Evolutionary conservation across 805 yeast species (phyloP).

Genomic region (Candida golubevii): DNA sequence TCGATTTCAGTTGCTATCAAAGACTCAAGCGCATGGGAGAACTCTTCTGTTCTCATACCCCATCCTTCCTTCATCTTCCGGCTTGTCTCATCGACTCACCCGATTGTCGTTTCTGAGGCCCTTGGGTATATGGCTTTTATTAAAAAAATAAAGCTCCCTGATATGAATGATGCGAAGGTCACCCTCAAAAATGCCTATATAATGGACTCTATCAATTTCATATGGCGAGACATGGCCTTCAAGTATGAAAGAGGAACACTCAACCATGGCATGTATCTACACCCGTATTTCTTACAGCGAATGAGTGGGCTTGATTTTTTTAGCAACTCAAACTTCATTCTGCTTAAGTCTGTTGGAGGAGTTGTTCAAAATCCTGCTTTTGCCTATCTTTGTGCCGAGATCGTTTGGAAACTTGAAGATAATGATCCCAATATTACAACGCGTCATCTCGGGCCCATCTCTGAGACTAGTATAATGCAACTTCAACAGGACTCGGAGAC

Average conservation of each 20-base stretch:
- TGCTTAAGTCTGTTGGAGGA: slow-evolving; percentile 32
- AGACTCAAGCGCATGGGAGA: neutral
- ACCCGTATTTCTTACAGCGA: slow-evolving; percentile 27
- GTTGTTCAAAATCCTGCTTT: slow-evolving; percentile 52
- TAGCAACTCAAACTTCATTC: slow-evolving; percentile 28
- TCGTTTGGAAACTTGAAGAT: slow-evolving; percentile 48
- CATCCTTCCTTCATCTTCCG: slow-evolving; percentile 38
- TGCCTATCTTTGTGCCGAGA: slow-evolving; percentile 39
- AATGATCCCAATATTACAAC: slow-evolving; percentile 22
- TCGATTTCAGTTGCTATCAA: neutral
- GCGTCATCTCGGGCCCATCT: slow-evolving; percentile 52
- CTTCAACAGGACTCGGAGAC: slow-evolving; percentile 25
- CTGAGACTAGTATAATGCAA: slow-evolving; percentile 36
- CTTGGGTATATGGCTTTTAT: slow-evolving; percentile 45
- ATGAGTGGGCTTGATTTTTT: slow-evolving; percentile 28
- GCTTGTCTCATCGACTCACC: slow-evolving; percentile 39
- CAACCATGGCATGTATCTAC: slow-evolving; percentile 38
- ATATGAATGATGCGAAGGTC: slow-evolving; percentile 18
- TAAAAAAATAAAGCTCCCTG: slow-evolving; percentile 28
- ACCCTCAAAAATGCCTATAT: slow-evolving; percentile 46
- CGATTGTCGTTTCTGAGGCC: slow-evolving; percentile 41
- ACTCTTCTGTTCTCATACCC: slow-evolving; percentile 3
- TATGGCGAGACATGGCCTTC: slow-evolving; percentile 56
- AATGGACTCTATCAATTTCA: slow-evolving; percentile 50
- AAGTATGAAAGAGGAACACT: slow-evolving; percentile 28